Base-by-base conservation (phyloP, 768 basidiomycete species). In the Pulveroboletus sp. region DNA sequence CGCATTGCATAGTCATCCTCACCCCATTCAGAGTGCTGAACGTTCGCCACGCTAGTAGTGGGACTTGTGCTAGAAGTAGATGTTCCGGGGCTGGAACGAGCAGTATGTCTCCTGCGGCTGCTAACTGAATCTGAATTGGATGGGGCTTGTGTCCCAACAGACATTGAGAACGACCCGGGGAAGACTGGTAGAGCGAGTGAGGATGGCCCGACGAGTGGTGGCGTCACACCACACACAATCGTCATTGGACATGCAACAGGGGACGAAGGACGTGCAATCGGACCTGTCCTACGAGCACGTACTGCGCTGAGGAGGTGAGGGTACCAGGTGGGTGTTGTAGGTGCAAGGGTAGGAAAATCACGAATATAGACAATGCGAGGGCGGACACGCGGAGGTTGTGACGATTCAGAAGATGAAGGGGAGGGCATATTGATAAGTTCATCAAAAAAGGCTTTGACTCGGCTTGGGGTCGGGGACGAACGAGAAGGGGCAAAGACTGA, bases 221-320 rank as follows among this genome's bases (percentile, higher is more conserved):
- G 91, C 0, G 86, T 84, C 60, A 90, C 82, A n/a, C 92, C 91
- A 59, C 95, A 88, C 15, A 96, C 75, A 41, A 96, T 90, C 8
- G 85, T 81, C 58, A 85, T 88, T 3, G 92, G 89, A 61, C 81
- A 81, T 32, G 68, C 56, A 11, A 83, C 77, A 1, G 82, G 77
- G n/a, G 81, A 79, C 6, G 80, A 74, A 10, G 82, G 75, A 27
- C 81, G 73, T 1, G 81, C 69, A 8, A 85, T 70, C 3, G 83
- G 74, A 2, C 86, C 83, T 55, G 81, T 77, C 30, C 93, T 80
- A 33, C 90, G 78, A 48, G 83, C 74, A 38, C 84, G 80, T n/a
- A 94, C 87, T 11, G 89, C 85, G 27, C 80, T 75, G 12, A 93
- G 74, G 24, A 97, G 76, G 35, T 84, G 76, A 10, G 89, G 82